A percentile compares a stretch with the other conserved stretches of the same genome.
Conservation (phyloP, 169 alveolate species). For the Plasmodium inui region DNA sequence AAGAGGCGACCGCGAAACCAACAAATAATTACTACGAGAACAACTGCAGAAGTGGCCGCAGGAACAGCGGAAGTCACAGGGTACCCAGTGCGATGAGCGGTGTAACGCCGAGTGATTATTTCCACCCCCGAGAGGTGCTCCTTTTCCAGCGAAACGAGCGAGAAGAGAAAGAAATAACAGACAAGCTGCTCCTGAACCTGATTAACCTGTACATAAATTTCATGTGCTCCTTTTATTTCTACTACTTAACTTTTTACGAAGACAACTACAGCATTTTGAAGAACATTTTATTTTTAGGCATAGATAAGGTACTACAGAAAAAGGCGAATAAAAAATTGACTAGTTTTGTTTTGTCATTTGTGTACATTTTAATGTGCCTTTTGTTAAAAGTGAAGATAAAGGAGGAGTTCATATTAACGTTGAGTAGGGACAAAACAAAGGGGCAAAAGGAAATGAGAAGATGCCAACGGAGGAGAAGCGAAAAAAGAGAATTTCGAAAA, state of each 20-base stretch:
- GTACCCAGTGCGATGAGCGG: neutral
- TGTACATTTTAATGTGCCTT: conserved; percentile 47
- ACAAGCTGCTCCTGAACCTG: conserved; percentile 32
- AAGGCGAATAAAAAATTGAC: conserved; percentile 43
- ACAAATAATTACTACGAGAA: neutral
- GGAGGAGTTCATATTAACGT: conserved; percentile 49
- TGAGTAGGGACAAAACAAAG: neutral
- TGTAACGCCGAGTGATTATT: neutral
- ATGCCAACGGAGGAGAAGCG: neutral
- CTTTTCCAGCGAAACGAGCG: neutral
- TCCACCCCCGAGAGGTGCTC: neutral
- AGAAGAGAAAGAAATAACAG: conserved; percentile 22
- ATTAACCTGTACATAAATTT: conserved; percentile 65
- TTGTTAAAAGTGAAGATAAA: conserved; percentile 41
- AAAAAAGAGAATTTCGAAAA: conserved; percentile 17
- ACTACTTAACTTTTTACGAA: conserved; percentile 54
- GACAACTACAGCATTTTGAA: conserved; percentile 38
- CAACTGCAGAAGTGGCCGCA: neutral
- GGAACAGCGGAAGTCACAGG: neutral
- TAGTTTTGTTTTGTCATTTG: conserved; percentile 40
- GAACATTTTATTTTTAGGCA: conserved; percentile 43
- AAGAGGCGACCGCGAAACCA: neutral
- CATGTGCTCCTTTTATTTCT: conserved; percentile 39
- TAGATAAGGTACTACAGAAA: conserved; percentile 24
- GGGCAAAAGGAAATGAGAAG: neutral